Base-by-base conservation (phyloP, 75 land plant species). In the Pinus albicaulis region DNA sequence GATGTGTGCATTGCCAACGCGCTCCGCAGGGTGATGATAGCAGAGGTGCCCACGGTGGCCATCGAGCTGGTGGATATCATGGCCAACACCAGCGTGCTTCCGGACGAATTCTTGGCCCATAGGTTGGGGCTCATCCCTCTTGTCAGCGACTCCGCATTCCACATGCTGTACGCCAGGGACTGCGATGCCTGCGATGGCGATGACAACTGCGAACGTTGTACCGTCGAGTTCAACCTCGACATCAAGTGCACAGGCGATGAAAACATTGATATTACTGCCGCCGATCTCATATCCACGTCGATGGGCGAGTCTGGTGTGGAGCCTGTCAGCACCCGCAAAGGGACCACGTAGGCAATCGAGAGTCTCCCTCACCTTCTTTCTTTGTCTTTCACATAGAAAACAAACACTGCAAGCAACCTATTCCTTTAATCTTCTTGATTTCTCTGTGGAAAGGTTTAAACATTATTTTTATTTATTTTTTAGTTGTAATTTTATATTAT, bases 1-100 rank as follows among this genome's bases (percentile, higher is more conserved):
- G 77, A 76, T 25, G 3, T 61, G 34, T 71, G 77, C 36, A 20
- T 76, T 14, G 77, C 77, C 36, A 76, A 76, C 74, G 77, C 76
- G 11, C 76, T 76, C 28, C 77, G 76, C 44, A 56, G 77, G 22
- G 62, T 76, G 26, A 76, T 76, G 77, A 59, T 76, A 10, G 31
- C 44, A 3, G 77, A 76, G 41, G 77, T 76, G 25, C 77, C 77
- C 16, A 76, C 76, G 1, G 28, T 76, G 44, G 77, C 77, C 36
- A 76, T 76, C 24, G 77, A 76, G 11, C 38, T 76, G 1, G 77
- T 76, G 1, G 69, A 62, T 26, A 76, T 76, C 19, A 12, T 5
- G 3, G 7, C 77, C 3, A 72, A 76, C 28, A 14, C 31, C 2
- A 56, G 68, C 17, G 77, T 75, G 15, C 24, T 76, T 15, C 7